Base-by-base conservation (phyloP, 805 yeast genomes). In the Suhomyces faveliae region DNA sequence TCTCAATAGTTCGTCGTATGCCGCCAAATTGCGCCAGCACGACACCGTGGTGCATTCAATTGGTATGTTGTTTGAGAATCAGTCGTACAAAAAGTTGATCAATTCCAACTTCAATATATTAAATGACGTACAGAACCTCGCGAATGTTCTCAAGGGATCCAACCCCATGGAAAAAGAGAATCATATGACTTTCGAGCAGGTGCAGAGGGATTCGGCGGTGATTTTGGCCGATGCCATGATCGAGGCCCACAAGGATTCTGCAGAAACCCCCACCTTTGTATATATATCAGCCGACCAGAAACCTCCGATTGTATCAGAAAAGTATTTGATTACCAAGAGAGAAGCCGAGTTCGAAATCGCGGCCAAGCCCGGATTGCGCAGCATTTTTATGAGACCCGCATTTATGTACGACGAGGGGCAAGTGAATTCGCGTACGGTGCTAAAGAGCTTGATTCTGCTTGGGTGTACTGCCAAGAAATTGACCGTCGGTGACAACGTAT, bases 261-360 rank as follows among this genome's bases (percentile, higher is more conserved):
- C 47, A 67, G 9, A 24, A 2, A 21, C 33, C 3, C 49, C 53
- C 12, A 29, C 80, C 7, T 84, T 85, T 59, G 89, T 86, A 0
- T 90, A 88, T 58, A 76, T 90, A 1, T 87, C 96, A 0, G 96
- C 97, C 1, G 95, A 88, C 55, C 67, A 73, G 42, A 84, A 84
- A 46, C 78, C 81, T 45, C 89, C 91, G 0, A 66, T 84, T 19
- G 67, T 87, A 5, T 92, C 94, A 1, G 58, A 68, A 0, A 90
- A 85, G 1, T 90, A 90, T 63, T 80, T 90, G 29, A 72, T 76
- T 8, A 81, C 94, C 19, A 90, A 90, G 58, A 70, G 96, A 55
- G 81, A 76, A 50, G 92, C 97, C 0, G 97, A 90, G 61, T 63
- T 64, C 20, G 84, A 80, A 54, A 63, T 81, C 17, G 62, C 72